Percentiles rank a stretch among this genome's conserved stretches.
These are phyloP conservation scores for Erigeron philadelphicus DNA, from an alignment of 140 eudicot genomes.

Conservation along the genomic window DNA sequence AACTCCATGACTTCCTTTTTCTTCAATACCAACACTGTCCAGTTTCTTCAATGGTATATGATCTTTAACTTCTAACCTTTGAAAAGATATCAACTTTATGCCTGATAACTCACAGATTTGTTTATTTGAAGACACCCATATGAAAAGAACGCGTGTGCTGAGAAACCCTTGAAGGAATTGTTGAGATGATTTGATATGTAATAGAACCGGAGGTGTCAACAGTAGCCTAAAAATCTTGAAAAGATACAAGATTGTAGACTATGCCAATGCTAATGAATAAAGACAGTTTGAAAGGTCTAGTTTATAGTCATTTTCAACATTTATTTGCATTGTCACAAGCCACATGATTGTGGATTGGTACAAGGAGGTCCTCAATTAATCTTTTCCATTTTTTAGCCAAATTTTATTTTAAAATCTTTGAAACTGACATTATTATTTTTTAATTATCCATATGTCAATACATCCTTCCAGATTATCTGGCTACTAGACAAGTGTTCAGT, in stretches of 20 bases:
- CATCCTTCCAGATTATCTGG: neutral
- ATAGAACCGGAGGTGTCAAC: neutral
- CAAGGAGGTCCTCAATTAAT: conserved; percentile 30
- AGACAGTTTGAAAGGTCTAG: conserved; percentile 23
- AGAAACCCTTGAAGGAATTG: conserved; percentile 10
- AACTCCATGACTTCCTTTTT: conserved; percentile 41
- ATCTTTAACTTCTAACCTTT: conserved; percentile 9
- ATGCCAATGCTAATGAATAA: neutral
- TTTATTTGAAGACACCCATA: neutral
- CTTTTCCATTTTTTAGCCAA: conserved; percentile 16
- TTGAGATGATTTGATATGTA: conserved; percentile 5
- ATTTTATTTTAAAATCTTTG: neutral
- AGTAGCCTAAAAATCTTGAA: conserved; percentile 13
- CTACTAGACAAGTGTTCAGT: neutral
- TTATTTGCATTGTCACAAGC: conserved; percentile 32
- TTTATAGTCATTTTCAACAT: conserved; percentile 31
- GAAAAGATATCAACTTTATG: neutral
- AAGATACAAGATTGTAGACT: conserved; percentile 13
- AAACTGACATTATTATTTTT: neutral
- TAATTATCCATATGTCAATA: neutral
- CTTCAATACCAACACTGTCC: neutral
- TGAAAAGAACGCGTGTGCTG: conserved; percentile 15
- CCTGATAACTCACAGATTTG: conserved; percentile 11
- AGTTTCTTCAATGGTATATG: conserved; percentile 3
- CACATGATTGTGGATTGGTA: conserved; percentile 46